Conservation (phyloP, 202 grass and related monocot genomes). For the Eragrostis tef region DNA sequence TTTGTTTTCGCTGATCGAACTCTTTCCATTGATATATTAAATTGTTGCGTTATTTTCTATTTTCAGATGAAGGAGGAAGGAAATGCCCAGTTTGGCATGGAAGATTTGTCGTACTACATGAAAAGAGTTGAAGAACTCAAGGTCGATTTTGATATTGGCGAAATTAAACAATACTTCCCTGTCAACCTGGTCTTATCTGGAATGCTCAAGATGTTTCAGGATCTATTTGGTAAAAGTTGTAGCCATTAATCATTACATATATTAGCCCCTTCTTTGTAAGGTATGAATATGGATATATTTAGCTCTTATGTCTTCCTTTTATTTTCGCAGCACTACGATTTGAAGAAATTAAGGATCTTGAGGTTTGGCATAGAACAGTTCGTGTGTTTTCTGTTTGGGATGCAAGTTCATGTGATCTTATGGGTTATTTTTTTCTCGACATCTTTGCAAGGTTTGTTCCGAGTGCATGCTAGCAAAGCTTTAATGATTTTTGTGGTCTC, state of each 20-base stretch:
- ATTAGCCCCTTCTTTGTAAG: no score
- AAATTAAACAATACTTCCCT: slow-evolving; percentile 94
- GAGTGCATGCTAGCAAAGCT: slow-evolving; percentile 31
- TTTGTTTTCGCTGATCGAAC: background rate
- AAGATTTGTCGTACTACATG: slow-evolving; percentile 94
- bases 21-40: slow-evolving; percentile 19
- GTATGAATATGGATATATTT: slow-evolving; percentile 34
- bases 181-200: slow-evolving; percentile 84
- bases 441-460: slow-evolving; percentile 76
- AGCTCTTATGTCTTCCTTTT: slow-evolving; percentile 21
- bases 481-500: slow-evolving; percentile 38
- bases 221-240: slow-evolving; percentile 84
- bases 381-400: slow-evolving; percentile 82
- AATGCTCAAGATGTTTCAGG: slow-evolving; percentile 96
- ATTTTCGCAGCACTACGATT: slow-evolving; percentile 70
- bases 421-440: slow-evolving; percentile 97
- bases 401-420: slow-evolving; percentile 70
- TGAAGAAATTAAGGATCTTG: slow-evolving; percentile 75
- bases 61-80: slow-evolving; percentile 82
- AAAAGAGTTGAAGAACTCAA: slow-evolving; percentile 81
- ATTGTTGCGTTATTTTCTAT: slow-evolving; percentile 33
- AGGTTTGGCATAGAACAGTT: slow-evolving; percentile 92
- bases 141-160: slow-evolving; percentile 84
- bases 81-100: slow-evolving; percentile 73
- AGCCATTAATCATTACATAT: slow-evolving; percentile 39